Conservation (phyloP, 2,329 filamentous ascomycete species). For the Geosmithia morbida region DNA sequence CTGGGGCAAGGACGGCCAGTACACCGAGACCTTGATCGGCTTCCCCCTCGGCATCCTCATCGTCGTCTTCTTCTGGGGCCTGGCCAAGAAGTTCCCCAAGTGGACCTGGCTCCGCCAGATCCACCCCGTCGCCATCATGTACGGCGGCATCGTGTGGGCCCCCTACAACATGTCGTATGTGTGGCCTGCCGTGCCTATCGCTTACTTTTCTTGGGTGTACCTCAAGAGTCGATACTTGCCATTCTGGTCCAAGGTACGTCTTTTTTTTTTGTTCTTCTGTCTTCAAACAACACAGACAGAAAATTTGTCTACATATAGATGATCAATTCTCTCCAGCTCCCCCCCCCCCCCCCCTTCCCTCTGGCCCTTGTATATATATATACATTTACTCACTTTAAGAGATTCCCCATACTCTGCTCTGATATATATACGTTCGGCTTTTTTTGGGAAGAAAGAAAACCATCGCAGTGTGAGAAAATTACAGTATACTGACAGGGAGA, state of each 20-base stretch:
- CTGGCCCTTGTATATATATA: no score
- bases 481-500: no score
- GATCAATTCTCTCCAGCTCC: no score
- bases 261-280: no score
- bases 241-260: conserved; percentile 34
- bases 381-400: no score
- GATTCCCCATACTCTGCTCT: no score
- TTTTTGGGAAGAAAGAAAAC: no score
- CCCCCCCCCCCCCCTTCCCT: not conserved
- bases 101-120: conserved; percentile 26
- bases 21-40: conserved; percentile 30
- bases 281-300: no score
- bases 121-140: conserved; percentile 32
- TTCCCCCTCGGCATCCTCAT: conserved; percentile 33
- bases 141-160: conserved; percentile 29
- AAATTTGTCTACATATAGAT: no score
- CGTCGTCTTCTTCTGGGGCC: conserved; percentile 24
- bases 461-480: no score
- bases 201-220: conserved; percentile 36
- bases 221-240: conserved; percentile 31
- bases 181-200: conserved; percentile 36
- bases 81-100: conserved; percentile 24
- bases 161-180: conserved; percentile 37
- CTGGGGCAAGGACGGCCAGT: conserved; percentile 32
- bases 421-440: no score